A percentile compares a stretch with the other conserved stretches of the same genome.
phyloP scores from a whole-genome alignment of 306 rosid genomes.

The Quercus engelmannii region DNA sequence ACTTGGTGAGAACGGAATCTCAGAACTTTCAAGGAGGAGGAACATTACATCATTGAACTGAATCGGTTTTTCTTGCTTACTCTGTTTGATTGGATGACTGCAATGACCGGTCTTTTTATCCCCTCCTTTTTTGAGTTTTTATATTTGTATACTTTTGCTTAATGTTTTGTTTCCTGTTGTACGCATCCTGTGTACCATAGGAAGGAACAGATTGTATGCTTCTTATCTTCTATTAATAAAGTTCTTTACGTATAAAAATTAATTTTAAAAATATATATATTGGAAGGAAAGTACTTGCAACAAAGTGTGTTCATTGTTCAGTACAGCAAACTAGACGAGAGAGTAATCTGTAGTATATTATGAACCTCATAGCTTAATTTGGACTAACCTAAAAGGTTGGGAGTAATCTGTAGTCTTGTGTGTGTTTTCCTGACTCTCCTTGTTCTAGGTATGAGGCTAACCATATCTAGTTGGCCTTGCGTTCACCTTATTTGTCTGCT shows the following conservation, averaged over 20 bases:
- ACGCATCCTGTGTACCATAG: no score
- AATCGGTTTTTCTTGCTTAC: no score
- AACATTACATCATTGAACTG: no score
- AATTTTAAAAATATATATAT: neutral
- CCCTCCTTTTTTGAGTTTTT: no score
- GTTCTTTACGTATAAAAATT: neutral
- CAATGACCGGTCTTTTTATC: no score
- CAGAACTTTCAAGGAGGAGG: no score
- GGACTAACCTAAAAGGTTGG: neutral
- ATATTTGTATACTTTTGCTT: no score
- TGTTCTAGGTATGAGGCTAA: neutral
- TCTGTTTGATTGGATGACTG: no score
- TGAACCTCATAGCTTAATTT: neutral
- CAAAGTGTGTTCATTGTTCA: constrained; percentile 3
- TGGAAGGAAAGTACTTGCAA: neutral
- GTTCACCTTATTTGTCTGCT: neutral
- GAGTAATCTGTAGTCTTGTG: neutral
- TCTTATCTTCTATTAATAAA: neutral
- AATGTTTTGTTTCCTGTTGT: no score
- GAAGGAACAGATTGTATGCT: no score
- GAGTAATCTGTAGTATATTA: neutral
- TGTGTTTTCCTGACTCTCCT: neutral
- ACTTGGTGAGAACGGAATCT: no score
- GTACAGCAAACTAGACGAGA: neutral
- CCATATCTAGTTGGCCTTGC: neutral